These are phyloP conservation scores for Tuber aestivum DNA, from an alignment of 495 filamentous ascomycete genomes.

Conservation along the genomic window DNA sequence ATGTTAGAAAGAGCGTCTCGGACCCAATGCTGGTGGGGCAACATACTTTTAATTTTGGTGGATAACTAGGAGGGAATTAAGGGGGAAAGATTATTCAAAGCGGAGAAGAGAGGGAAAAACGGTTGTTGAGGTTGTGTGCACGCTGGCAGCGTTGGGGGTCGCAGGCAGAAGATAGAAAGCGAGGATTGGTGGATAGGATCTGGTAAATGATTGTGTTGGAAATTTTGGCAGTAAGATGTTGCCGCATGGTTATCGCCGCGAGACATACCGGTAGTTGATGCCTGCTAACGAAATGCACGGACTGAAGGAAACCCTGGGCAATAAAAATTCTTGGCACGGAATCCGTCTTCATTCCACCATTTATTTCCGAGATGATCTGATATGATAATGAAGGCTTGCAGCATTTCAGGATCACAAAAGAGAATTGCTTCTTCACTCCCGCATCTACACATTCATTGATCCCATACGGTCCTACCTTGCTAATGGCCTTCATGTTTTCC, in stretches of 20 bases:
- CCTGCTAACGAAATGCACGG: neutral
- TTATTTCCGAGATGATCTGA: neutral
- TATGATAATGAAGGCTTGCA: neutral
- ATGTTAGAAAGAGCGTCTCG: constrained; percentile 3
- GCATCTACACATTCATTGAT: neutral
- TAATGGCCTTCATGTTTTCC: neutral
- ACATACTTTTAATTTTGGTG: neutral
- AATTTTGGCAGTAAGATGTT: neutral
- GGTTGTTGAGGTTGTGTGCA: neutral
- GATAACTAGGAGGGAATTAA: neutral
- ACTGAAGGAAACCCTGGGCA: neutral
- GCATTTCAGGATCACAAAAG: neutral
- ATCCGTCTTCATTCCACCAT: neutral
- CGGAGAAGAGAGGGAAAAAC: neutral
- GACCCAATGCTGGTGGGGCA: neutral
- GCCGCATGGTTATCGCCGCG: neutral
- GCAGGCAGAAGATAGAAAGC: neutral
- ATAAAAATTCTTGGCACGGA: neutral
- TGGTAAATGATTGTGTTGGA: neutral
- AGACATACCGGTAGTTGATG: neutral
- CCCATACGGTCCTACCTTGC: neutral
- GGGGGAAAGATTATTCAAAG: neutral
- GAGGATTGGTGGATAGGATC: neutral
- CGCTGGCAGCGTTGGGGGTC: neutral
- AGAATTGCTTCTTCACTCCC: neutral